A percentile compares a stretch with the other conserved stretches of the same genome.
Conservation (phyloP, 2,329 filamentous ascomycete genomes). For the Nemania bipapillata region DNA sequence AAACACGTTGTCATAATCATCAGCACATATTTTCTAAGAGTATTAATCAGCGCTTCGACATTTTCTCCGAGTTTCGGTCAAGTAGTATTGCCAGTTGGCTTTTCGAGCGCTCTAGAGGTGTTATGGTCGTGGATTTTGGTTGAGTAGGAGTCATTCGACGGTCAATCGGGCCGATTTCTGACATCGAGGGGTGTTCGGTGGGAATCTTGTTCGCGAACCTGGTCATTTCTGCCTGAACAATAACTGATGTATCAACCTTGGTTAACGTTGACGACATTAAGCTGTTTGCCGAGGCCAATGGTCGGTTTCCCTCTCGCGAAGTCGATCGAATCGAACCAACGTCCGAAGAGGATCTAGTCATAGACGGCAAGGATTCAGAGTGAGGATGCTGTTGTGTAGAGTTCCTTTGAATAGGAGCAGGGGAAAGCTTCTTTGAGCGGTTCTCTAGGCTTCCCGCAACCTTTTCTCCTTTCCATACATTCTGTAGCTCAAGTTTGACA, state of each 20-base stretch:
- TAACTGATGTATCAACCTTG: constrained; percentile 54
- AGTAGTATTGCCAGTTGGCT: constrained; percentile 69
- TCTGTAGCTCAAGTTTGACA: constrained; percentile 12
- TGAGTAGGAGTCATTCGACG: constrained; percentile 61
- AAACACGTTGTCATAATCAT: constrained; percentile 9
- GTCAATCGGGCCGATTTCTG: constrained; percentile 50
- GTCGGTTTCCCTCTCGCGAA: constrained; percentile 46
- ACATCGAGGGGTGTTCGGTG: not conserved
- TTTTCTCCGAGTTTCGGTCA: constrained; percentile 56
- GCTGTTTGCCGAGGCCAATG: constrained; percentile 47
- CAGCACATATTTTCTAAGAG: not conserved
- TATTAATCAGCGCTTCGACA: constrained; percentile 43
- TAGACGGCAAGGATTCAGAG: constrained; percentile 41
- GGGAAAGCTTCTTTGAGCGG: not conserved
- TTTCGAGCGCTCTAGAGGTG: constrained; percentile 67
- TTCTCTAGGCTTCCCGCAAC: not conserved
- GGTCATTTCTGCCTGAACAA: constrained; percentile 58
- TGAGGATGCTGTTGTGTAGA: constrained; percentile 39
- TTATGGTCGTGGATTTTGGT: constrained; percentile 57
- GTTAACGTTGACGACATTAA: constrained; percentile 52
- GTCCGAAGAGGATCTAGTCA: constrained; percentile 51
- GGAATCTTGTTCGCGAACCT: constrained; percentile 52
- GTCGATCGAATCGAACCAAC: constrained; percentile 38
- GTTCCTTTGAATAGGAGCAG: constrained; percentile 13
- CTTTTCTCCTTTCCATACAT: constrained; percentile 12